These are phyloP conservation scores for Ophiostoma sp. DNA, from an alignment of 2,329 filamentous ascomycete species.

Conservation along the genomic window DNA sequence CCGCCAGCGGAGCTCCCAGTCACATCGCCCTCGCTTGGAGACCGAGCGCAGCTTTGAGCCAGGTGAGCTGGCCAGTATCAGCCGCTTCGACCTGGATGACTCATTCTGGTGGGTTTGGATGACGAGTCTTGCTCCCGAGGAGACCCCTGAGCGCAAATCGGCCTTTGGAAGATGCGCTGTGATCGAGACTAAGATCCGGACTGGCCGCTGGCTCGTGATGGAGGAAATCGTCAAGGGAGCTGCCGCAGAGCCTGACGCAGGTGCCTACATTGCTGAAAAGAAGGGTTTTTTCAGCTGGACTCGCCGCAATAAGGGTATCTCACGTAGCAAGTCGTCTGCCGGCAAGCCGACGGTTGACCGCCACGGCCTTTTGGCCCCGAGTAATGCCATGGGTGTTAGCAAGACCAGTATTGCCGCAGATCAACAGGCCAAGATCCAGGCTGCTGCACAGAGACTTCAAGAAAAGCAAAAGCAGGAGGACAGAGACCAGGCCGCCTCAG, in stretches of 20 bases:
- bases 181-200: constrained; percentile 76
- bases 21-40: constrained; percentile 68
- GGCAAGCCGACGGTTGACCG: constrained; percentile 54
- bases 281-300: constrained; percentile 90
- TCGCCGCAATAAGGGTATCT: constrained; percentile 56
- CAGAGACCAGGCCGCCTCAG: constrained; percentile 35
- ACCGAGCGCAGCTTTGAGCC: constrained; percentile 68
- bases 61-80: constrained; percentile 90
- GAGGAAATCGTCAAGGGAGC: constrained; percentile 96
- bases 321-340: constrained; percentile 61
- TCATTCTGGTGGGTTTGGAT: constrained; percentile 99
- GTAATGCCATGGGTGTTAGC: constrained; percentile 48
- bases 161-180: constrained; percentile 92
- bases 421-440: constrained; percentile 88
- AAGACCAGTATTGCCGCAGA: constrained; percentile 83
- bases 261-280: constrained; percentile 90
- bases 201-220: constrained; percentile 85
- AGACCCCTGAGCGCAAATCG: constrained; percentile 77
- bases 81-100: constrained; percentile 78
- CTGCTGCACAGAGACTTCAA: constrained; percentile 78
- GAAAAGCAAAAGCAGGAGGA: constrained; percentile 60
- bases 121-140: constrained; percentile 86
- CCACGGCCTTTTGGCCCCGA: constrained; percentile 39
- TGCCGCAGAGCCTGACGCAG: constrained; percentile 73
- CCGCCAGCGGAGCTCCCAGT: constrained; percentile 80